Evolutionary conservation across 2,329 filamentous ascomycete species (phyloP).

Genomic region (Alternaria novae-zelandiae): DNA sequence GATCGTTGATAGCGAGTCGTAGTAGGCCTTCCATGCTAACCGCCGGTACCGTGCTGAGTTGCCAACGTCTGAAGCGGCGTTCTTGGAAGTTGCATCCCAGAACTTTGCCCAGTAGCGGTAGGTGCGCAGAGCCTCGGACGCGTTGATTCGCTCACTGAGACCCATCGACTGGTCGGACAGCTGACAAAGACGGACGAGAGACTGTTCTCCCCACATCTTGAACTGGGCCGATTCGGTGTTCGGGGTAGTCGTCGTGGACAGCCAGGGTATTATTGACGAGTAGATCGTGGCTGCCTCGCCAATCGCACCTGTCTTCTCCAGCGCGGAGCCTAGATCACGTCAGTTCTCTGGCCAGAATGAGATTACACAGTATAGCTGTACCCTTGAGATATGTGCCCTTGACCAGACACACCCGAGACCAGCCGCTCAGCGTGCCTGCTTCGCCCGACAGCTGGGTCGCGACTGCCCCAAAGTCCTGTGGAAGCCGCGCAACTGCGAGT

Average conservation of each 20-base stretch:
- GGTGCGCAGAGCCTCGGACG: slow-evolving; percentile 50
- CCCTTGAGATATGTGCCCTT: slow-evolving; percentile 82
- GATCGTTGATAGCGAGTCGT: slow-evolving; percentile 77
- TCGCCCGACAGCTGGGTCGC: slow-evolving; percentile 28
- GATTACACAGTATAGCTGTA: slow-evolving; percentile 40
- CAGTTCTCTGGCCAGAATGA: slow-evolving; percentile 8
- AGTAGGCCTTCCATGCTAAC: slow-evolving; percentile 85
- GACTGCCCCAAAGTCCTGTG: slow-evolving; percentile 61
- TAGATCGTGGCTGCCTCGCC: slow-evolving; percentile 72
- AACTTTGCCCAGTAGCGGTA: slow-evolving; percentile 72
- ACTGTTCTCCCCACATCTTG: slow-evolving; percentile 78
- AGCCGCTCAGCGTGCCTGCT: slow-evolving; percentile 63
- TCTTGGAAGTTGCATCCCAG: slow-evolving; percentile 57
- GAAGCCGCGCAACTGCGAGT: slow-evolving; percentile 66
- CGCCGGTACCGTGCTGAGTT: slow-evolving; percentile 54
- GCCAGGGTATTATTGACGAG: slow-evolving; percentile 68
- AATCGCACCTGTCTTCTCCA: slow-evolving; percentile 50
- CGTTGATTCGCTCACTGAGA: slow-evolving; percentile 34
- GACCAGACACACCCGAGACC: slow-evolving; percentile 82
- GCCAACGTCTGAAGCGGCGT: slow-evolving; percentile 20
- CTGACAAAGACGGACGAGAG: slow-evolving; percentile 77
- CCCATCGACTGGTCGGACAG: slow-evolving; percentile 66
- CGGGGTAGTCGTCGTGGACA: slow-evolving; percentile 63
- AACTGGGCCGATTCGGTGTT: slow-evolving; percentile 62
- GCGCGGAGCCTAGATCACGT: slow-evolving; percentile 51